Evolutionary conservation across 257 asterid genomes (phyloP).

Genomic region (Capsicum rhomboideum): DNA sequence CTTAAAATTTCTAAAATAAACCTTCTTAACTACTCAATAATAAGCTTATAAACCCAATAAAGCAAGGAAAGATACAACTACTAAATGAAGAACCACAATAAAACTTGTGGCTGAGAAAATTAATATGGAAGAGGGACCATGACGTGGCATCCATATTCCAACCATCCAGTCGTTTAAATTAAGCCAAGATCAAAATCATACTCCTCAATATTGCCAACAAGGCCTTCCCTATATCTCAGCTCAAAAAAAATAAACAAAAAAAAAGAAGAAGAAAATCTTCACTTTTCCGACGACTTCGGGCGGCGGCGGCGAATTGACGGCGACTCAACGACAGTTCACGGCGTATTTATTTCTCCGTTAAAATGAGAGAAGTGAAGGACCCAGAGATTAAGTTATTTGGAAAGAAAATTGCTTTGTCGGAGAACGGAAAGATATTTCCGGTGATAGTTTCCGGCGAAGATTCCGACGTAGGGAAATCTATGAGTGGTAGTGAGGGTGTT

Average conservation of each 20-base stretch:
- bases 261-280: not conserved
- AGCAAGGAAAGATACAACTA: not conserved
- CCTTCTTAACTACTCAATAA: not conserved
- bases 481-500: not conserved
- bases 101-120: slow-evolving; percentile 66
- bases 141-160: slow-evolving; percentile 59
- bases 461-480: slow-evolving; percentile 16
- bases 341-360: not conserved
- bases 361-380: slow-evolving; percentile 34
- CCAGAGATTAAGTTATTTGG: slow-evolving; percentile 67
- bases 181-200: slow-evolving; percentile 35
- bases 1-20: not conserved
- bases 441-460: slow-evolving; percentile 1
- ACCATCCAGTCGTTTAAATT: slow-evolving; percentile 12
- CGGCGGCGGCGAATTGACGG: not conserved
- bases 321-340: not conserved
- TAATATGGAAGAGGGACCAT: slow-evolving; percentile 6
- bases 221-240: slow-evolving; percentile 9
- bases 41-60: not conserved
- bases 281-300: not conserved
- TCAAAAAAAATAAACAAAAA: not conserved
- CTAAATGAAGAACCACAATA: slow-evolving; percentile 29
- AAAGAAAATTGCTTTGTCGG: slow-evolving; percentile 58
- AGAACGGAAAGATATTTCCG: slow-evolving; percentile 11
- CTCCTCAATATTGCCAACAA: slow-evolving; percentile 38